Conservation (phyloP, 768 basidiomycete genomes). For the Tricholoma terreum region DNA sequence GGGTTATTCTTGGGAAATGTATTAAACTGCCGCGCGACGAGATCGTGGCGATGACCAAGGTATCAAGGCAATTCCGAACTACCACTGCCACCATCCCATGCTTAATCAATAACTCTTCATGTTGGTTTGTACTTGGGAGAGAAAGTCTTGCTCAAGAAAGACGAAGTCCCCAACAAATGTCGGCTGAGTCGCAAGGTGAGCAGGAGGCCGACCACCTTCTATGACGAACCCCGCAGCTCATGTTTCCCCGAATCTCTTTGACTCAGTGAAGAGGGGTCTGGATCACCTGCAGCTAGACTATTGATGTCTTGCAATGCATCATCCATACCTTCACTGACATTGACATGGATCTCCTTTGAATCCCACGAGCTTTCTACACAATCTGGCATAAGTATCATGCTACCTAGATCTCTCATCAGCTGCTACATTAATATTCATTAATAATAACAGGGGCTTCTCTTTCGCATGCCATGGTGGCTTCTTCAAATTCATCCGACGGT, state of each 20-base stretch:
- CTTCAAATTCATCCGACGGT: not conserved
- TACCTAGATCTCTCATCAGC: too few species aligned
- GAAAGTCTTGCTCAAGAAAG: not conserved
- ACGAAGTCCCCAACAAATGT: not conserved
- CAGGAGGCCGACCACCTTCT: not conserved
- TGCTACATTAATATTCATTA: too few species aligned
- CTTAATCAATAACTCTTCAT: not conserved
- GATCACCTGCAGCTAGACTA: conserved; percentile 68
- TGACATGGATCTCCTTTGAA: not conserved
- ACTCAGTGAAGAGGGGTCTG: conserved; percentile 56
- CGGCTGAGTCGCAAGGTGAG: conserved; percentile 21
- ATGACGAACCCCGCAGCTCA: not conserved
- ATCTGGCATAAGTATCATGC: too few species aligned
- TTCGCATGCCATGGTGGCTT: not conserved
- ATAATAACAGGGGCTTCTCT: not conserved
- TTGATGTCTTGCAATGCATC: conserved; percentile 74
- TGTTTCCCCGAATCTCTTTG: conserved; percentile 59
- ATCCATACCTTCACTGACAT: not conserved
- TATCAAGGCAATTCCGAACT: conserved; percentile 14
- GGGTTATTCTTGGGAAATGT: conserved; percentile 60
- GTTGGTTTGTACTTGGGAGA: not conserved
- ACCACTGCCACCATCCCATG: not conserved
- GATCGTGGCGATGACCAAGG: conserved; percentile 76
- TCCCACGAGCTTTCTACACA: not conserved
- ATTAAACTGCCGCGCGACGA: conserved; percentile 63